Conservation (phyloP, 2,329 filamentous ascomycete species). For the Fusarium protoensiforme region DNA sequence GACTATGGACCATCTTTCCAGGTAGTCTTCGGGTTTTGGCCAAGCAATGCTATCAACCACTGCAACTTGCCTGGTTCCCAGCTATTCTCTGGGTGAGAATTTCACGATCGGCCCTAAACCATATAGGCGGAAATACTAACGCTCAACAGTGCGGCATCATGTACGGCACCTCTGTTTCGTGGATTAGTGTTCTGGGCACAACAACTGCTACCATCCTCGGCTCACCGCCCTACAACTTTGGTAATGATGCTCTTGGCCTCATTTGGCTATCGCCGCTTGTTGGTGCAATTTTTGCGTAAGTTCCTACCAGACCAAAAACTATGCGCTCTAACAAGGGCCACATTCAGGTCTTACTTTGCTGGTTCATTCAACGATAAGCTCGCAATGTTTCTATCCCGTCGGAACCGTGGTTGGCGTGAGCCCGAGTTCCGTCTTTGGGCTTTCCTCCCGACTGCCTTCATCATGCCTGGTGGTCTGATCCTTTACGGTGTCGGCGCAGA, state of each 20-base stretch:
- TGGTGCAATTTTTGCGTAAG: not conserved
- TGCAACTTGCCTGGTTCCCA: not conserved
- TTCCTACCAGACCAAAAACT: fast-evolving
- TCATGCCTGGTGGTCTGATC: not conserved
- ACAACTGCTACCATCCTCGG: not conserved
- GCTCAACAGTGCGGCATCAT: not conserved
- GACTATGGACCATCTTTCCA: not conserved
- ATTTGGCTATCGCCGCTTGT: not conserved
- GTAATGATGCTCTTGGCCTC: not conserved
- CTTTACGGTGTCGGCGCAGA: not conserved
- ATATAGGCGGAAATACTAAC: too few species aligned
- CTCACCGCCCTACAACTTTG: not conserved
- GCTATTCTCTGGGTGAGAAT: not conserved
- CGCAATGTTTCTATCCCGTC: not conserved
- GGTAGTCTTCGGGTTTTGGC: not conserved
- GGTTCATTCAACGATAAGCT: not conserved
- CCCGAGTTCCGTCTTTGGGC: not conserved
- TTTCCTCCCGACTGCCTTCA: not conserved
- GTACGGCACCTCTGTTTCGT: not conserved
- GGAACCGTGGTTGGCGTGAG: not conserved
- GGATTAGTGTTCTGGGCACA: not conserved
- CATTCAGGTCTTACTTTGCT: not conserved
- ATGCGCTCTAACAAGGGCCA: not conserved
- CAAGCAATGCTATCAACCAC: not conserved
- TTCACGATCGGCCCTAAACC: too few species aligned